Base-by-base conservation (phyloP, 768 basidiomycete species). In the Austroboletus eburneus region DNA sequence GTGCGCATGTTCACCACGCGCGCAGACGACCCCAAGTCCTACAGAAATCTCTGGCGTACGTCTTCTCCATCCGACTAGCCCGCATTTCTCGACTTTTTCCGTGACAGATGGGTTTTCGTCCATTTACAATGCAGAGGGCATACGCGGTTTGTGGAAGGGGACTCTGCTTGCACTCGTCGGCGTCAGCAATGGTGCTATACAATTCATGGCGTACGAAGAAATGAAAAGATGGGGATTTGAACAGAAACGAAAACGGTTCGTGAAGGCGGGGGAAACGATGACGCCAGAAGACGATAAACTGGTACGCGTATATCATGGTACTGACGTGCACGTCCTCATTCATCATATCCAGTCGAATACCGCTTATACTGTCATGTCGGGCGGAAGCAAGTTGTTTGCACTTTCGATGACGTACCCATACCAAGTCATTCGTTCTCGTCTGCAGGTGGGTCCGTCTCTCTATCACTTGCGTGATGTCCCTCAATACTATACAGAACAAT, bases 181-280 rank as follows among this genome's bases (percentile, higher is more conserved):
- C 13, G 93, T 97, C 49, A 83, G 85, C 64, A 98, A 92, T 57
- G 94, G 96, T 2, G 91, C 93, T 0, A 74, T 96, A 33, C 96
- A 98, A 64, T 99, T 99, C 66, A 90, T 95, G 71, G 80, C 82
- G 1, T 99, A 98, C 62, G 96, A 99, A 62, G 83, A 95, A 67
- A 84, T 99, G 83, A 98, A 98, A 64, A 70, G 76, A 21, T 87
- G 90, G 81, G 83, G 89, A 7, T 89, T 91, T 57, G 85, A 89
- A 55, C 77, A 79, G 50, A 93, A 91, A 67, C 72, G 77, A 52
- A 77, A 71, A 54, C 77, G 75, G 55, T 80, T 80, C 41, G 75
- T 76, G 48, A 75, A 71, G 32, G 69, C 76, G 5, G 90, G 89
- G 4, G 72, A 72, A 50, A 65, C 70, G 14, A 94, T 85, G 77